Base-by-base conservation (phyloP, 768 basidiomycete genomes). In the Sistotremastrum suecicum region DNA sequence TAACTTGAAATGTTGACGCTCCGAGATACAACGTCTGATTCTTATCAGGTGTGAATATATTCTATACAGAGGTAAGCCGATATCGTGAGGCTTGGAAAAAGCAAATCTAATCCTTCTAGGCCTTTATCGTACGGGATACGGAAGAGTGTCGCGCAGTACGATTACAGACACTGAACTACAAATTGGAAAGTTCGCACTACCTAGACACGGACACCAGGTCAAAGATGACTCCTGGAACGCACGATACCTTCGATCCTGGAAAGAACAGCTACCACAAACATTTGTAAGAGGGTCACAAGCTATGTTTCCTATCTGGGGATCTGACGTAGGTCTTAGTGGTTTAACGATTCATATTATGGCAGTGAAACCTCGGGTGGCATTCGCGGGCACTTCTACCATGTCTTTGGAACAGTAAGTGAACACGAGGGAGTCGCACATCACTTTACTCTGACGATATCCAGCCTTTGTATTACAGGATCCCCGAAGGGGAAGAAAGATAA, bases 161-260 rank as follows among this genome's bases (percentile, higher is more conserved):
- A 82, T 94, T 51, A 90, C 86, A 29, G 90, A 94, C 55, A 92
- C 90, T 1, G 88, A 92, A 56, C 69, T 90, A 43, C 90, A 90
- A 61, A 76, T 92, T 35, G 88, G 79, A 7, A 86, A 85, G 59
- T 92, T 90, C 56, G 70, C 83, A 42, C 58, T 91, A 3, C 86
- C 87, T 0, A 69, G 64, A 40, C 68, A 76, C 45, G 79, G 75
- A 0, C 54, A 59, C 48, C 57, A 58, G 11, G 71, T 78, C 3
- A 64, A 65, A 28, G 75, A 87, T 52, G 76, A 83, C 12, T 69
- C 75, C 0, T 60, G 70, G 42, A 65, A 69, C 11, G 78, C 81
- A 3, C 70, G 81, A 41, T 85, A 89, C 59, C 59, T 78, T 43
- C 74, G 84, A 39, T 65, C 74, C 1, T 69, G 62, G 48, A 86